Evolutionary conservation across 768 basidiomycete genomes (phyloP).

Genomic region (Melanogaster broomeanus): DNA sequence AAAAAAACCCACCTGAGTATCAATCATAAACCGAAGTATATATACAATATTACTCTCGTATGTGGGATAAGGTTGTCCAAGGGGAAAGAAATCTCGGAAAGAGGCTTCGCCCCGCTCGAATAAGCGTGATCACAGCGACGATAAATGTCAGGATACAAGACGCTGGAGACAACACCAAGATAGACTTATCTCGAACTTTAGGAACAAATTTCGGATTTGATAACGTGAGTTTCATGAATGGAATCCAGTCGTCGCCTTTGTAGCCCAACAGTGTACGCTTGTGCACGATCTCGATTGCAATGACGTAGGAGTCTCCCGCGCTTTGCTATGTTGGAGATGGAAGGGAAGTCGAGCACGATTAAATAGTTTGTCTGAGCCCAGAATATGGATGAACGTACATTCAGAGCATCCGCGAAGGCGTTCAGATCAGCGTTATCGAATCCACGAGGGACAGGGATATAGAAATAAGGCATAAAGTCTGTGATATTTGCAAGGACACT

Average conservation of each 20-base stretch:
- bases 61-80: slow-evolving; percentile 55
- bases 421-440: slow-evolving; percentile 68
- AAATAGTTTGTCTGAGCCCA: not conserved
- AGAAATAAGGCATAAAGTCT: slow-evolving; percentile 92
- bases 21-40: slow-evolving; percentile 95
- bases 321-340: slow-evolving; percentile 12
- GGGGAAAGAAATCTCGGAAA: slow-evolving; percentile 60
- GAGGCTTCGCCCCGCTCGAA: slow-evolving; percentile 77
- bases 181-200: slow-evolving; percentile 86
- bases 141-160: slow-evolving; percentile 13
- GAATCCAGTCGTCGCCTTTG: slow-evolving; percentile 70
- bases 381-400: slow-evolving; percentile 50
- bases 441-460: slow-evolving; percentile 82
- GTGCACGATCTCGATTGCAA: slow-evolving; percentile 56
- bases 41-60: slow-evolving; percentile 96
- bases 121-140: slow-evolving; percentile 43
- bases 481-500: slow-evolving; percentile 85
- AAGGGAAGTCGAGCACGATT: not conserved
- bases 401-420: slow-evolving; percentile 68
- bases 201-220: slow-evolving; percentile 75
- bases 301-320: slow-evolving; percentile 41
- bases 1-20: slow-evolving; percentile 68
- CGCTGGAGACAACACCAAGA: not conserved
- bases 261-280: slow-evolving; percentile 88
- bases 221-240: slow-evolving; percentile 86